These are phyloP conservation scores for Phytophthora citrophthora DNA, from an alignment of 352 stramenopile genomes.

Conservation along the genomic window DNA sequence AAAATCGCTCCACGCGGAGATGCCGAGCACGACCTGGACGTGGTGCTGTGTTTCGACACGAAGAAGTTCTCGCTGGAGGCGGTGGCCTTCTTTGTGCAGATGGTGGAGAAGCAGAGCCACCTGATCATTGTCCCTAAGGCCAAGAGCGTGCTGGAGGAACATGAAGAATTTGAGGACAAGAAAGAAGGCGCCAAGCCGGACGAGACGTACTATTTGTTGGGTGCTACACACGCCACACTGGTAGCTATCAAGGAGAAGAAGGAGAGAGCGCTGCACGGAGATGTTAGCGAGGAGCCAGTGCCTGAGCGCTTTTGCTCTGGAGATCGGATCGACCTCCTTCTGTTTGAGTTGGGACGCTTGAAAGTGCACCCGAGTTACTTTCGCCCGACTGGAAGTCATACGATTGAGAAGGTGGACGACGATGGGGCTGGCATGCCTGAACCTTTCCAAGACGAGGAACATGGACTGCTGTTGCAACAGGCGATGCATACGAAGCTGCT, in stretches of 20 bases:
- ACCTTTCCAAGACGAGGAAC: conserved; percentile 72
- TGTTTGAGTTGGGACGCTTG: conserved; percentile 73
- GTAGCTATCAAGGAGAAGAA: conserved; percentile 67
- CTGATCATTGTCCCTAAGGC: conserved; percentile 58
- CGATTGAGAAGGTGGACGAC: conserved; percentile 9
- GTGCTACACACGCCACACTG: conserved; percentile 52
- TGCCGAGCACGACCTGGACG: conserved; percentile 68
- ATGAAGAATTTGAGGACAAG: conserved; percentile 28
- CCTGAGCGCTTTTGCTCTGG: conserved; percentile 66
- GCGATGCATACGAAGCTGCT: conserved; percentile 71
- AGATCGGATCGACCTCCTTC: conserved; percentile 76
- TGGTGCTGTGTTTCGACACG: conserved; percentile 76
- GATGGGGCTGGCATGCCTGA: conserved; percentile 37
- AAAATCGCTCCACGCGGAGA: conserved; percentile 59
- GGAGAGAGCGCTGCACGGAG: conserved; percentile 50
- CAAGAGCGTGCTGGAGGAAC: conserved; percentile 41
- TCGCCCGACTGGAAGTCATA: conserved; percentile 1
- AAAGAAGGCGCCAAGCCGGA: conserved; percentile 23
- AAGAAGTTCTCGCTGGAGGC: conserved; percentile 56
- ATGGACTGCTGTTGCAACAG: conserved; percentile 72
- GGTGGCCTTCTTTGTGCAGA: conserved; percentile 74
- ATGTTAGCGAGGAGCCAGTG: conserved; percentile 49
- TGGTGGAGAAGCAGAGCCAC: conserved; percentile 67
- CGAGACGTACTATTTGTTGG: conserved; percentile 63
- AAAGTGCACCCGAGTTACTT: conserved; percentile 44